Evolutionary conservation across 305 asterid genomes (phyloP), one percentile per base, ranked within the genome.

Genomic region (Striga hermonthica): DNA sequence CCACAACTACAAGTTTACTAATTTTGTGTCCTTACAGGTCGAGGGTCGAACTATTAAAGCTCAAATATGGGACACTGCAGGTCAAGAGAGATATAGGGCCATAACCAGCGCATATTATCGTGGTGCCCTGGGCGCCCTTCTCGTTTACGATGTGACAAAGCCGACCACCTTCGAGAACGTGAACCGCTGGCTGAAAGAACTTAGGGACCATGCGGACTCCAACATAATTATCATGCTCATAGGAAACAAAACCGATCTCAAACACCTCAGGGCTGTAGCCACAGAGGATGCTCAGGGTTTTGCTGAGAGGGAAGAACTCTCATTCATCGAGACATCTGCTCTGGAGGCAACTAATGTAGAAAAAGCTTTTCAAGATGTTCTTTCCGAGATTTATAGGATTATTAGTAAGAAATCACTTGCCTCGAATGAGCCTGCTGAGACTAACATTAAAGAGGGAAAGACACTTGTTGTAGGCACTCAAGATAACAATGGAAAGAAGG

Each of bases 41-140:
- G 87, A 82, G 71, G 84, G 81, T 70, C 77, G 83, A 71, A 82
- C 84, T 0, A 76, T 82, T 60, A 82, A 82, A 74, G 84, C 84
- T 67, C 87, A 82, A 66, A 82, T 82, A 67, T 82, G 84, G 87
- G 87, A 82, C 74, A 82, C 87, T 0, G 87, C 87, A 37, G 87
- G 87, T 13, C 84, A 82, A 70, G 87, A 82, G 71, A 79, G 87
- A 53, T 82, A 82, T 69, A 71, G 87, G 54, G 87, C 87, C 78
- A 82, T 82, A 40, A 82, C 87, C 28, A 82, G 84, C 70, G 87
- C 87, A 4, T 82, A 82, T 28, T 82, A 82, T 69, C 78, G 87
- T 28, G 87, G 87, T 57, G 87, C 87, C 6, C 48, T 82, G 15
- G 87, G 83, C 28, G 87, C 87, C 39, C 77, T 82, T 67, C 82